Evolutionary conservation across 768 basidiomycete species (phyloP).

Genomic region (Goffeauzyma gilvescens): DNA sequence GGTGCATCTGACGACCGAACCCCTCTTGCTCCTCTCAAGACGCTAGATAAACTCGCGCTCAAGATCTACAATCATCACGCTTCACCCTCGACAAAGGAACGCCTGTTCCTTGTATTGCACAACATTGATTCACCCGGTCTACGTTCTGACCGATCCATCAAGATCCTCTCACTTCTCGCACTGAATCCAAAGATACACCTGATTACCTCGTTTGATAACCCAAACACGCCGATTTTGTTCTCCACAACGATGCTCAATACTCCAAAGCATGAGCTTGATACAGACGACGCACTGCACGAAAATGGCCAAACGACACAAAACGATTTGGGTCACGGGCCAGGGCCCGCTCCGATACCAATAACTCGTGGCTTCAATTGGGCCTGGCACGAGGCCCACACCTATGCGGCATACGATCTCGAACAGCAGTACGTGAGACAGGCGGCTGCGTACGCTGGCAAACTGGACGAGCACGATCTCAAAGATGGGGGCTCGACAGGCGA

Average conservation of each 20-base stretch:
- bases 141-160: conserved; percentile 45
- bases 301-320: no score
- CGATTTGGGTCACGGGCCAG: no score
- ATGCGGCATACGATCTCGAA: conserved; percentile 62
- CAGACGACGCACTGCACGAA: conserved; percentile 35
- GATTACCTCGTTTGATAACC: conserved; percentile 67
- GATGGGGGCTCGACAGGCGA: conserved; percentile 27
- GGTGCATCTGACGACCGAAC: no score
- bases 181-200: conserved; percentile 60
- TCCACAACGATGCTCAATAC: conserved; percentile 34
- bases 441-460: conserved; percentile 14
- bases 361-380: conserved; percentile 29
- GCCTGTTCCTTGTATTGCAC: conserved; percentile 65
- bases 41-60: conserved; percentile 43
- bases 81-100: conserved; percentile 23
- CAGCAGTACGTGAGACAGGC: conserved; percentile 31
- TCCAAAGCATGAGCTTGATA: conserved; percentile 18
- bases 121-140: conserved; percentile 65
- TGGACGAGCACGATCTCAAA: conserved; percentile 23
- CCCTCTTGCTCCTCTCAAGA: no score
- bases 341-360: no score
- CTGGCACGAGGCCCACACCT: conserved; percentile 76
- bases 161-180: conserved; percentile 53
- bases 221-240: conserved; percentile 69
- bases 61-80: conserved; percentile 45